Conservation (phyloP, 805 yeast species). For the Lipomyces orientalis region DNA sequence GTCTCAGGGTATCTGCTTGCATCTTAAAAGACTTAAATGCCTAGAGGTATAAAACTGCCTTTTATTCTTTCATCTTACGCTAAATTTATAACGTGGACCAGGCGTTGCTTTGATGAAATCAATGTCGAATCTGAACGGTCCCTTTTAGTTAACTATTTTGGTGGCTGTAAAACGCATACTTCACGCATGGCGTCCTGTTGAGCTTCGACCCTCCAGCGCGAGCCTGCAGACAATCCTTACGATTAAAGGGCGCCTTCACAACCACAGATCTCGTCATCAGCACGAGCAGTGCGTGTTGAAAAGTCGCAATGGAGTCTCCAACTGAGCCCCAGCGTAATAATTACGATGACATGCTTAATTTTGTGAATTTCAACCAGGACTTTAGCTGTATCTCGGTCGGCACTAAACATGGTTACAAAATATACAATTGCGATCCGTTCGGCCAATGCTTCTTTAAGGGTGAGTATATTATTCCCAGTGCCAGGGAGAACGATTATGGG, state of each 20-base stretch:
- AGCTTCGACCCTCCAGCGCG: no score
- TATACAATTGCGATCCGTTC: slow-evolving; percentile 88
- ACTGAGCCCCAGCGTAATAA: slow-evolving; percentile 13
- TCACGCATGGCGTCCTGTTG: background rate
- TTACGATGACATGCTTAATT: slow-evolving; percentile 47
- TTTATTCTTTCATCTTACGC: background rate
- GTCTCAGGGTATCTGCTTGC: background rate
- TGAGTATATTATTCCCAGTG: slow-evolving; percentile 31
- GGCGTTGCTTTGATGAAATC: background rate
- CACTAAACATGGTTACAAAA: slow-evolving; percentile 64
- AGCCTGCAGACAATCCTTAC: no score
- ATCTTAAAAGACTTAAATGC: no score
- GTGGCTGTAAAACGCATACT: background rate
- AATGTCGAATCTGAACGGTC: background rate
- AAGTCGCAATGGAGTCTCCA: slow-evolving; percentile 26
- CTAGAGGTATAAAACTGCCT: no score
- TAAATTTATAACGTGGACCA: background rate
- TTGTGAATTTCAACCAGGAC: slow-evolving; percentile 87
- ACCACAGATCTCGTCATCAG: background rate
- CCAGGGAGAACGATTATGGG: background rate
- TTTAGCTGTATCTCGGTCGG: slow-evolving; percentile 78
- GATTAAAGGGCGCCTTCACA: background rate
- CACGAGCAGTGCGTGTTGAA: background rate
- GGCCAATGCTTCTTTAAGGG: slow-evolving; percentile 65
- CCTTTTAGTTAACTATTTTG: background rate